Conservation (phyloP, 2,329 filamentous ascomycete species). For the Pyrenochaeta sp. region DNA sequence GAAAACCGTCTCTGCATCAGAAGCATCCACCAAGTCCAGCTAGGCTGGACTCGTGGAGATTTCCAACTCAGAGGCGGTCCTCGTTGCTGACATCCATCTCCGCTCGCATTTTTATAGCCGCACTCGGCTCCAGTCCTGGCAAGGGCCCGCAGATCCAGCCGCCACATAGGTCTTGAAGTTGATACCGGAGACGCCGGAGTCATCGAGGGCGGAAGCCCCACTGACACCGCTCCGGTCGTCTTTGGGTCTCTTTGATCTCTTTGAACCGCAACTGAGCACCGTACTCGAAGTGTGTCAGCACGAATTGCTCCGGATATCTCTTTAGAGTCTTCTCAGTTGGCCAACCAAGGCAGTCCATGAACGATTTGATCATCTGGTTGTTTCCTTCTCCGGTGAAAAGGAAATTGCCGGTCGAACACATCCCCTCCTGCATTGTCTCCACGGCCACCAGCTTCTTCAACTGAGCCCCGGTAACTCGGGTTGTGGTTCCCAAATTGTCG, state of each 20-base stretch:
- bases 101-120: too few relatives aligned
- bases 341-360: slow-evolving; percentile 89
- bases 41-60: too few relatives aligned
- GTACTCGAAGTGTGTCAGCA: slow-evolving; percentile 72
- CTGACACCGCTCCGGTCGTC: slow-evolving; percentile 88
- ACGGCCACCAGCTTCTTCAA: slow-evolving; percentile 92
- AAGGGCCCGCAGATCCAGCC: too few relatives aligned
- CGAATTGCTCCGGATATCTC: slow-evolving; percentile 68
- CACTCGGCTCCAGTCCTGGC: too few relatives aligned
- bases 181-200: slow-evolving; percentile 96
- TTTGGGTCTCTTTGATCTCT: slow-evolving; percentile 73
- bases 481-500: too few relatives aligned
- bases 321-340: slow-evolving; percentile 89
- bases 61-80: too few relatives aligned
- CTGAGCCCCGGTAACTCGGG: slow-evolving; percentile 89
- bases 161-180: slow-evolving; percentile 99
- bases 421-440: slow-evolving; percentile 79
- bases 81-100: too few relatives aligned
- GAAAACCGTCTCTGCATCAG: too few relatives aligned
- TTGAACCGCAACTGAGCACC: slow-evolving; percentile 77
- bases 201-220: slow-evolving; percentile 92
- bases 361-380: slow-evolving; percentile 96
- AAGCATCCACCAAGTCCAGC: too few relatives aligned
- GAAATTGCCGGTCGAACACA: slow-evolving; percentile 95
- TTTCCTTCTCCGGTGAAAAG: slow-evolving; percentile 94